A percentile compares a stretch with the other conserved stretches of the same genome.
Evolutionary conservation across 805 yeast species (phyloP).

Genomic region (Wickerhamomyces sydowiorum): DNA sequence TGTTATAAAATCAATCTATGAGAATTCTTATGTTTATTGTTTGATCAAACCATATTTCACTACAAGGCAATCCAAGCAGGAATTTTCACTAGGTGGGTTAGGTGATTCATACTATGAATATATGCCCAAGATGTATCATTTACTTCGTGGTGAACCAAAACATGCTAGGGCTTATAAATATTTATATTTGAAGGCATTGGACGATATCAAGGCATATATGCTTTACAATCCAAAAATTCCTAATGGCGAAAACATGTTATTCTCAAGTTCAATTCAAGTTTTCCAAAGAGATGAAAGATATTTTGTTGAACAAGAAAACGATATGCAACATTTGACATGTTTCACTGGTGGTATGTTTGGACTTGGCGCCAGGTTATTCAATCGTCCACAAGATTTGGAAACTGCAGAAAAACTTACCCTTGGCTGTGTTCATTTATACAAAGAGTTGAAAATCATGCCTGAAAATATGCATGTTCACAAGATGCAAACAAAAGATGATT

Average conservation of each 20-base stretch:
- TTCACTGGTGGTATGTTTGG: constrained; percentile 51
- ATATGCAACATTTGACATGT: constrained; percentile 44
- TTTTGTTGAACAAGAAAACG: constrained; percentile 22
- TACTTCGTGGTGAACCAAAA: constrained; percentile 33
- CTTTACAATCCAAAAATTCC: constrained; percentile 41
- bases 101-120: constrained; percentile 45
- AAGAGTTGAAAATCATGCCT: constrained; percentile 38
- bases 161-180: constrained; percentile 19
- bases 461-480: constrained; percentile 30
- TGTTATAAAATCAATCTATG: constrained; percentile 31
- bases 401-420: constrained; percentile 38
- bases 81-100: constrained; percentile 34
- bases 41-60: constrained; percentile 21
- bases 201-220: constrained; percentile 34
- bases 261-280: constrained; percentile 18
- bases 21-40: constrained; percentile 28
- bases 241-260: constrained; percentile 28
- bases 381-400: constrained; percentile 29
- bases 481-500: constrained; percentile 15
- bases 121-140: constrained; percentile 40
- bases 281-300: constrained; percentile 18
- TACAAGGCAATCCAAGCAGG: constrained; percentile 6
- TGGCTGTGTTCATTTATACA: constrained; percentile 43
- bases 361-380: constrained; percentile 37
- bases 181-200: constrained; percentile 31